Base-by-base conservation (phyloP, 495 filamentous ascomycete species). In the Aspergillus sclerotiicarbonarius region DNA sequence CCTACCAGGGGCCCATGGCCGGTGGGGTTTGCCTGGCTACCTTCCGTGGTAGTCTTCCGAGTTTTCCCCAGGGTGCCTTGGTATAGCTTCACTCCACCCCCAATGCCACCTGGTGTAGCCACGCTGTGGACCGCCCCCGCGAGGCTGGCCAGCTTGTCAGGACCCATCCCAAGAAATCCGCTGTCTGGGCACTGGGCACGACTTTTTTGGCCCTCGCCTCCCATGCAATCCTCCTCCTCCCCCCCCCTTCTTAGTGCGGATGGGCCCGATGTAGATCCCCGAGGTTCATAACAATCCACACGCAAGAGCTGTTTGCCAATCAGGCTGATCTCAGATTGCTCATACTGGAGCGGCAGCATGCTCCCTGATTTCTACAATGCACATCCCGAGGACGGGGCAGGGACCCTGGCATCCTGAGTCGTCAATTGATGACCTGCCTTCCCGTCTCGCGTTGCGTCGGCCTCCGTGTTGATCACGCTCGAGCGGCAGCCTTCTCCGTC, bases 261-360 rank as follows among this genome's bases (percentile, higher is more conserved):
- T 30, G 25, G 47, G 15, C 21, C 47, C 47, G 47, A 50, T 50
- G 47, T 50, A 50, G 47, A 50, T 50, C 47, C 29, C 47, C 47
- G 29, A 50, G 47, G 32, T 50, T 25, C 47, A 50, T 50, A 31
- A n/a, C 29, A 32, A 32, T 32, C 47, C 47, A 31, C 6, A 15
- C 12, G 31, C 12, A 31, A 13, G 31, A 25, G 29, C 25, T 25
- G 31, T 31, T 13, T 50, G 47, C 47, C 47, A 33, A 50, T 50
- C 29, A 31, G 31, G 37, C 37, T 41, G 37, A n/a, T 41, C 37
- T n/a, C 12, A n/a, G 37, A 41, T 41, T 50, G 29, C 13, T 10
- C 47, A 50, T 50, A 50, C 31, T 16, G 47, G 25, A 1, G 25
- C 47, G 13, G 2, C 31, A n/a, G 21, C 8, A 6, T 41, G 5